Base-by-base conservation (phyloP, 106 monocot species). In the Gastrodia elata region DNA sequence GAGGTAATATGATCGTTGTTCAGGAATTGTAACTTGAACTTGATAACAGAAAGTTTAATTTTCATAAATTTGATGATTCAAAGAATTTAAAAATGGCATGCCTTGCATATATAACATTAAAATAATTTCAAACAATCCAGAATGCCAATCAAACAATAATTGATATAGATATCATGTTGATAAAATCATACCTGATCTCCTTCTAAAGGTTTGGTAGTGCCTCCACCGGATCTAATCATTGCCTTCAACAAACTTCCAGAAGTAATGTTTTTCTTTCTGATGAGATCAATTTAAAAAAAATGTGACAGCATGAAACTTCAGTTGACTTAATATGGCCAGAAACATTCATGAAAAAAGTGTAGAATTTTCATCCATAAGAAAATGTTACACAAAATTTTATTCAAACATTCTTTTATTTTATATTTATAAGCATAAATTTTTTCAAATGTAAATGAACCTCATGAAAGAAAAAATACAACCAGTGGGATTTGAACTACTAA, bases 171-270 rank as follows among this genome's bases (percentile, higher is more conserved):
- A 37, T 2, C n/a, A 38, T 4, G n/a, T 69, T 32, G 8, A 69
- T 1, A 18, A 69, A 69, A 13, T 44, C 48, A 35, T 41, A 94
- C 94, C 91, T 87, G 94, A 82, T 94, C 88, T 56, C 85, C 91
- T 3, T 91, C 91, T 28, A 28, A 73, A 73, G 94, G 94, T 10
- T 77, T 89, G 18, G 25, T 79, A 32, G 77, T 28, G 13, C 80
- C 88, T 15, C 35, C 84, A 11, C 91, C 91, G 2, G 91, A 81
- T 71, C 87, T 75, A 35, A 94, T 75, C 25, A 83, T 46, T 18
- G 88, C 91, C 75, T 94, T 94, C 91, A 89, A 81, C 88, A 94
- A 91, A 77, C 87, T 89, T 70, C 91, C 91, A 52, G 88, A 87
- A 3, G 82, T 87, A 22, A 91, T 73, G 27, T 89, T 91, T 72